phyloP scores from a whole-genome alignment of 805 yeast genomes.

The Komagataella pastoris region DNA sequence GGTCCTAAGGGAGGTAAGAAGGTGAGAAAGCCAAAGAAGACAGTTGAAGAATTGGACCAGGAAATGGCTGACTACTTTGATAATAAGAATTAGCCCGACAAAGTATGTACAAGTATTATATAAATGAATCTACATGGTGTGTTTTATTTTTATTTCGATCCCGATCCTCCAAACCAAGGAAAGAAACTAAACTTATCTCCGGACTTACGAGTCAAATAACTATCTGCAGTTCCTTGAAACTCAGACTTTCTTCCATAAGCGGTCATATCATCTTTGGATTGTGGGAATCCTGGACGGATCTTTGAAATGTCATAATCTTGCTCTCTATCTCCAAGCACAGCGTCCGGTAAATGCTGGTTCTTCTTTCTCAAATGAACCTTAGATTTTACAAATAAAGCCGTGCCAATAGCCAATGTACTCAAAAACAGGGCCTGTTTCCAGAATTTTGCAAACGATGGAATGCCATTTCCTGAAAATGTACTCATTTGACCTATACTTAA shows the following conservation, averaged over 20 bases:
- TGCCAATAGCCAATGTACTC: constrained; percentile 14
- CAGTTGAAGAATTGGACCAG: constrained; percentile 88
- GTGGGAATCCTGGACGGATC: constrained; percentile 36
- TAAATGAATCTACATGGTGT: neutral
- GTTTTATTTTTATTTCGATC: neutral
- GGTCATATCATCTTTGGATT: constrained; percentile 9
- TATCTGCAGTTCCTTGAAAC: constrained; percentile 55
- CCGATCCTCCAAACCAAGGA: constrained; percentile 5
- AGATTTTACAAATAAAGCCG: constrained; percentile 20
- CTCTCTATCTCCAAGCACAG: constrained; percentile 10
- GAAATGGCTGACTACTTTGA: constrained; percentile 96
- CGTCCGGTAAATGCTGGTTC: constrained; percentile 19
- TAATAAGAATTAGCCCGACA: constrained; percentile 18
- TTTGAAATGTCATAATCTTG: constrained; percentile 18
- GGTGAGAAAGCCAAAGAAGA: constrained; percentile 41
- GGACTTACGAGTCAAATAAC: constrained; percentile 32
- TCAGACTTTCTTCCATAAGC: constrained; percentile 37
- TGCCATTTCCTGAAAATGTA: neutral
- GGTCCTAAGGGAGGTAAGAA: constrained; percentile 31
- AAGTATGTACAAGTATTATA: constrained; percentile 1
- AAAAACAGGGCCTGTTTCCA: constrained; percentile 19
- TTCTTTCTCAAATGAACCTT: constrained; percentile 20
- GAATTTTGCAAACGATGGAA: neutral
- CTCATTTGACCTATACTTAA: neutral
- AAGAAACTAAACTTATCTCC: constrained; percentile 19